Base-by-base conservation (phyloP, 2,329 filamentous ascomycete genomes). In the Cercospora zeae-maydis region DNA sequence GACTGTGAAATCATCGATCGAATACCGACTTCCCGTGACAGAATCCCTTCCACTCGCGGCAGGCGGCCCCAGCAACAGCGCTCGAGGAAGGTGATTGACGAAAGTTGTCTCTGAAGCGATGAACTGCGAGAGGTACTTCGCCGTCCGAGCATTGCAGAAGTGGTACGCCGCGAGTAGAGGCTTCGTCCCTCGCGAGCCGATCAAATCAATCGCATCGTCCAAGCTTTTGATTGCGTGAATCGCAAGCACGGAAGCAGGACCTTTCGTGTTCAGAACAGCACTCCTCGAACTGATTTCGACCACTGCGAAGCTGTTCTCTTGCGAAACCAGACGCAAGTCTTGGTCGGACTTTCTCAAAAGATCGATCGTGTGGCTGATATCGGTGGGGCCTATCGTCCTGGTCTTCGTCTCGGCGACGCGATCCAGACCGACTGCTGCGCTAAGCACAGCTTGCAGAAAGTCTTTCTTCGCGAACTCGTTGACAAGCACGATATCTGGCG, bases 401-500 rank as follows among this genome's bases (percentile, higher is more conserved):
- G 19, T 30, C 8, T 58, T 51, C 27, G 60, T 53, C 16, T 61
- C 47, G 2, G 61, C 52, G 13, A 52, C 53, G 19, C 59, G 66
- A 3, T 75, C 65, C 34, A 72, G 73, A 3, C 68, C 71, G 11
- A 75, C 73, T 0, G 72, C 71, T 31, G 80, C 77, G 37, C 76
- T 74, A 13, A 81, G 72, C 4, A 81, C 78, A 0, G 81, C 80
- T 52, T 82, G 78, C 0, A 85, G 71, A 66, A 88, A 87, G 0
- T 79, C 77, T 59, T 82, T 78, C 74, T 83, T 83, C 3, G 80
- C 77, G 63, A 82, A 88, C 65, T 88, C 86, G 63, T 88, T 87
- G n/a, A 89, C 85, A 0, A 88, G 74, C 0, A 88, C 82, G 0
- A 87, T 31, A 68, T 88, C 86, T 0, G 86, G 86, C 0, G 84